Evolutionary conservation across 371 early-diverging fungal species (phyloP).

Genomic region (Mucor irregularis): DNA sequence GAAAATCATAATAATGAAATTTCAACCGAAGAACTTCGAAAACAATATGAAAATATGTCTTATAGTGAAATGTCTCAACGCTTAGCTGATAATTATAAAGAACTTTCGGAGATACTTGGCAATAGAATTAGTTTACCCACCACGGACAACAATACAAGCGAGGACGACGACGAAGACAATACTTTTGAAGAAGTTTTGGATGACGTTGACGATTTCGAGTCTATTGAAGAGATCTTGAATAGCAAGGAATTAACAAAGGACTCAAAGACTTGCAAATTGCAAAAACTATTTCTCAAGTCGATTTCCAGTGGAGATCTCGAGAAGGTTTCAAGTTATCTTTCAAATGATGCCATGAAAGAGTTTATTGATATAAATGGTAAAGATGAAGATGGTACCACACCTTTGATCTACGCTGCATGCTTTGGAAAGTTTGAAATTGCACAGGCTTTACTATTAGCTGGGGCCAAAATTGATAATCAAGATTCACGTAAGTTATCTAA

Average conservation of each 20-base stretch:
- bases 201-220: background rate
- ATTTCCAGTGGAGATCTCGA: conserved; percentile 91
- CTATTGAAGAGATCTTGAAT: no score
- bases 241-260: conserved; percentile 73
- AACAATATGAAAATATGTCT: conserved; percentile 47
- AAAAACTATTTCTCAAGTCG: conserved; percentile 34
- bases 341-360: conserved; percentile 33
- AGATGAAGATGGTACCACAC: conserved; percentile 85
- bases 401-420: conserved; percentile 85
- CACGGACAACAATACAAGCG: background rate
- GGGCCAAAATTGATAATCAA: conserved; percentile 74
- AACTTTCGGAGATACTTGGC: conserved; percentile 40
- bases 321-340: conserved; percentile 62
- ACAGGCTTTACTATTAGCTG: conserved; percentile 65
- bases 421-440: conserved; percentile 81
- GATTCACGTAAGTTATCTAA: conserved; percentile 68
- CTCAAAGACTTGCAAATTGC: conserved; percentile 58
- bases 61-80: conserved; percentile 43
- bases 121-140: conserved; percentile 23
- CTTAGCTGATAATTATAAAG: conserved; percentile 44
- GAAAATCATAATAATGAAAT: background rate
- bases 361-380: conserved; percentile 76
- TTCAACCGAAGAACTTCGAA: conserved; percentile 26
- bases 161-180: conserved; percentile 1
- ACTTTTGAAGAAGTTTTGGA: conserved; percentile 14